Base-by-base conservation (phyloP, 2,329 filamentous ascomycete species). In the Pseudonectria buxi region DNA sequence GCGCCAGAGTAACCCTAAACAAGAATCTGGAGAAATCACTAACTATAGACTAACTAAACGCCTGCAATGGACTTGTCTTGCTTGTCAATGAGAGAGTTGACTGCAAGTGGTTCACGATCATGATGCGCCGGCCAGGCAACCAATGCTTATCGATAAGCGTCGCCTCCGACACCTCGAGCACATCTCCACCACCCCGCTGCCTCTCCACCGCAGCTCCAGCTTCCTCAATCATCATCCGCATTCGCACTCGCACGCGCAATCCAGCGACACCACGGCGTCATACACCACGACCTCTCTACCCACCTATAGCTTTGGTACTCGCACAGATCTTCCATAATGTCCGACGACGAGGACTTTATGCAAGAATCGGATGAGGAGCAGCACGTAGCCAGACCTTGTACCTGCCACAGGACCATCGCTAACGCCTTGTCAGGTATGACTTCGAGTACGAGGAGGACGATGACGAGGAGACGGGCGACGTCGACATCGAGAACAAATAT, bases 401-500 rank as follows among this genome's bases (percentile, higher is more conserved):
- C 29, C 40, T 30, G 33, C 37, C 15, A 33, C 28, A 26, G 28
- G 18, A n/a, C 10, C 28, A 33, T 31, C 14, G 37, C 46, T 57
- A 35, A 56, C 39, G 10, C 10, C 10, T 14, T 34, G 12, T 10
- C 35, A 68, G 65, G 78, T 95, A 95, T 58, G 92, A 96, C 65
- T 96, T 96, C 60, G 90, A 96, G 57, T 96, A 95, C 63, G 90
- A 95, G 59, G 92, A 81, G 40, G 87, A 88, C 47, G 87, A 95
- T 37, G 88, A 92, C 32, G 86, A 94, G 28, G 83, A 95, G 39
- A 79, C 76, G 24, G 88, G 82, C 39, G 87, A 95, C 59, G 85
- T 95, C 52, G 88, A 90, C 49, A 94, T 96, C 59, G 92, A 98
- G 62, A 98, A 98, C 71, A 95, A 95, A 67, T 98, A 98, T 71